Evolutionary conservation across 176 grass and related monocot species (phyloP).

Genomic region (Aegilops tauschii): DNA sequence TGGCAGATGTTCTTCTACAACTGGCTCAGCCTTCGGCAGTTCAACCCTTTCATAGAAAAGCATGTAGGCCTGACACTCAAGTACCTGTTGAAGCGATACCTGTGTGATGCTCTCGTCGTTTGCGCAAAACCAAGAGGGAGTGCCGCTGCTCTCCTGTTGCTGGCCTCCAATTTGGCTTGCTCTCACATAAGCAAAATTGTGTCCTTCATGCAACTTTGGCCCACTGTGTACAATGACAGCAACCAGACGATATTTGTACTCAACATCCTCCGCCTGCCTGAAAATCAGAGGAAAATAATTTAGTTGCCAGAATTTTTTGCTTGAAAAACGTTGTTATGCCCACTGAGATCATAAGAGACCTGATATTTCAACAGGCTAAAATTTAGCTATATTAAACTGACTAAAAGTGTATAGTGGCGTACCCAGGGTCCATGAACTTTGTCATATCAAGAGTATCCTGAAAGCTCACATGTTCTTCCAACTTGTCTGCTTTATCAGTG

Average conservation of each 20-base stretch:
- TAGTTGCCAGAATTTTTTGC: not conserved
- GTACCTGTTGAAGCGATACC: constrained; percentile 34
- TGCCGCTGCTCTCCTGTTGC: not conserved
- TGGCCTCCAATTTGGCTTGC: not conserved
- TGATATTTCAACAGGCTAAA: not conserved
- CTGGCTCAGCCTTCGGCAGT: not conserved
- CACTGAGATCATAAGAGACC: not conserved
- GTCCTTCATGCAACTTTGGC: not conserved
- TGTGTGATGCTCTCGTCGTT: constrained; percentile 30
- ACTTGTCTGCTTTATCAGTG: not conserved
- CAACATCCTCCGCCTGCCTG: constrained; percentile 14
- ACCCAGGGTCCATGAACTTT: constrained; percentile 46
- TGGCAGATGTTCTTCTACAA: not conserved
- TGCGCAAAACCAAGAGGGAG: constrained; percentile 46
- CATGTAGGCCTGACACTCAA: constrained; percentile 54
- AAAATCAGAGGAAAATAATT: not conserved
- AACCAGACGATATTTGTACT: constrained; percentile 20
- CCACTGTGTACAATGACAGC: constrained; percentile 36
- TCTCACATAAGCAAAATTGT: constrained; percentile 52
- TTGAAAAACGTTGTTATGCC: not conserved
- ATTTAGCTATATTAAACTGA: not conserved
- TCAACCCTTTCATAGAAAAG: constrained; percentile 63
- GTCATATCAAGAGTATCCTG: constrained; percentile 49
- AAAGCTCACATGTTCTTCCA: constrained; percentile 48
- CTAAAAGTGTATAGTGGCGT: not conserved